A percentile compares a stretch with the other conserved stretches of the same genome.
These are phyloP conservation scores for Hymenotorrendiella dingleyae DNA, from an alignment of 2,329 filamentous ascomycete genomes.

Conservation along the genomic window DNA sequence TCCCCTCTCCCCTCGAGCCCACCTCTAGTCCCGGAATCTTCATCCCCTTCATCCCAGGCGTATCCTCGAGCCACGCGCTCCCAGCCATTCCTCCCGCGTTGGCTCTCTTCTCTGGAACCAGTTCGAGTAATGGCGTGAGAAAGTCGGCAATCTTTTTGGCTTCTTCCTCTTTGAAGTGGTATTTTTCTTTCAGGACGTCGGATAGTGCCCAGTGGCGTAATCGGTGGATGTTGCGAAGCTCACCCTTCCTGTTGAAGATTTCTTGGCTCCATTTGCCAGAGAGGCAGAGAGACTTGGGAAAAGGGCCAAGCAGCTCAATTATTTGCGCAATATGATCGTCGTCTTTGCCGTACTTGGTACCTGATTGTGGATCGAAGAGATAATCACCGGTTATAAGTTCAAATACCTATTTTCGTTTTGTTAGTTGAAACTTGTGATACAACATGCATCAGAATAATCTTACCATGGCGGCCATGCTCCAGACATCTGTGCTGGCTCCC, in stretches of 20 bases:
- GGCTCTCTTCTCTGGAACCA: conserved; percentile 80
- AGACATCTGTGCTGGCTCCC: conserved; percentile 98
- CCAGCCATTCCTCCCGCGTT: conserved; percentile 95
- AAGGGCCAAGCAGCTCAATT: conserved; percentile 89
- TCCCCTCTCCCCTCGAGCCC: conserved; percentile 81
- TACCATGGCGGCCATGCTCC: conserved; percentile 99
- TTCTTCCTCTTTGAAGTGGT: conserved; percentile 85
- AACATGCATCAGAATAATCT: conserved; percentile 26
- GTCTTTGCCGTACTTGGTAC: conserved; percentile 98
- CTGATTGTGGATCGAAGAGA: conserved; percentile 95
- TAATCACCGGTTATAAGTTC: conserved; percentile 98
- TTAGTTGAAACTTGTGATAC: too few relatives aligned
- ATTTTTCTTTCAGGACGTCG: conserved; percentile 92
- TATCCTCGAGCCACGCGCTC: conserved; percentile 76
- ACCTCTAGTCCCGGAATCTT: conserved; percentile 68
- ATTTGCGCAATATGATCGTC: conserved; percentile 99
- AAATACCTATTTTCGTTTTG: conserved; percentile 61
- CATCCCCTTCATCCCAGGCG: conserved; percentile 79
- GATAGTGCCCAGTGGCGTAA: conserved; percentile 92
- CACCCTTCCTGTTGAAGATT: conserved; percentile 97
- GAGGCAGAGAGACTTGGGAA: conserved; percentile 86
- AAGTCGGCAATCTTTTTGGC: conserved; percentile 75
- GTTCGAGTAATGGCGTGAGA: conserved; percentile 82
- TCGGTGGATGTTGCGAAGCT: conserved; percentile 94
- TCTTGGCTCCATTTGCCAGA: conserved; percentile 97